Conservation (phyloP, 1,284 basidiomycete species). For the Volvariella volvacea region DNA sequence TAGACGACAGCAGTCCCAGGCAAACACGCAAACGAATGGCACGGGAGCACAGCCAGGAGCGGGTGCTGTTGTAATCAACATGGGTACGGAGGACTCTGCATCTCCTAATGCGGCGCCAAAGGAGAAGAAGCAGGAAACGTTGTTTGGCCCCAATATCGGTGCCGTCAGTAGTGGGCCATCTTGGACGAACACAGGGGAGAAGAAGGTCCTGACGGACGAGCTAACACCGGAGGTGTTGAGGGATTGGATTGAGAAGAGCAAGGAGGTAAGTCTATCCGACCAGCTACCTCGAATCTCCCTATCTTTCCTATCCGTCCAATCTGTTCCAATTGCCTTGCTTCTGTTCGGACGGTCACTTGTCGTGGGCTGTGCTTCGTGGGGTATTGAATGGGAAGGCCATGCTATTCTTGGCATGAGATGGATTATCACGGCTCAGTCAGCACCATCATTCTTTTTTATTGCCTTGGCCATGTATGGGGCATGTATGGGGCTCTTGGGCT, state of each 20-base stretch:
- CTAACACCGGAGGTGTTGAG: constrained; percentile 74
- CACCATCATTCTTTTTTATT: no score
- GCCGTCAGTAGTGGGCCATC: constrained; percentile 45
- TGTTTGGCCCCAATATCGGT: constrained; percentile 72
- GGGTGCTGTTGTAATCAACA: constrained; percentile 34
- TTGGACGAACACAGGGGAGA: constrained; percentile 41
- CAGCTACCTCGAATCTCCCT: no score
- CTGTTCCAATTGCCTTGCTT: no score
- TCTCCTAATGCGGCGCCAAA: constrained; percentile 14
- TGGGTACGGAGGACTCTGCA: constrained; percentile 13
- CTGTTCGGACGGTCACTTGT: no score
- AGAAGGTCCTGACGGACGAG: constrained; percentile 47
- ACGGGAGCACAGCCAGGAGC: constrained; percentile 32
- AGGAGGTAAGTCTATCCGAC: constrained; percentile 56
- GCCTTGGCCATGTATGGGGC: no score
- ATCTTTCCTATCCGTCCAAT: no score
- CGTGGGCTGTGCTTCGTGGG: no score
- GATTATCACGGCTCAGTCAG: no score
- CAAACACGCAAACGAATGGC: constrained; percentile 43
- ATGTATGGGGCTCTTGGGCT: no score
- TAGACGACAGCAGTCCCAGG: constrained; percentile 40
- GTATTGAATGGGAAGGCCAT: no score
- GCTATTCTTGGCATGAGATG: no score
- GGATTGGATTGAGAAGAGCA: constrained; percentile 78
- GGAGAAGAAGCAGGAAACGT: constrained; percentile 35